Evolutionary conservation across 108 stramenopile genomes (phyloP).

Genomic region (Fragilaria crotonensis): DNA sequence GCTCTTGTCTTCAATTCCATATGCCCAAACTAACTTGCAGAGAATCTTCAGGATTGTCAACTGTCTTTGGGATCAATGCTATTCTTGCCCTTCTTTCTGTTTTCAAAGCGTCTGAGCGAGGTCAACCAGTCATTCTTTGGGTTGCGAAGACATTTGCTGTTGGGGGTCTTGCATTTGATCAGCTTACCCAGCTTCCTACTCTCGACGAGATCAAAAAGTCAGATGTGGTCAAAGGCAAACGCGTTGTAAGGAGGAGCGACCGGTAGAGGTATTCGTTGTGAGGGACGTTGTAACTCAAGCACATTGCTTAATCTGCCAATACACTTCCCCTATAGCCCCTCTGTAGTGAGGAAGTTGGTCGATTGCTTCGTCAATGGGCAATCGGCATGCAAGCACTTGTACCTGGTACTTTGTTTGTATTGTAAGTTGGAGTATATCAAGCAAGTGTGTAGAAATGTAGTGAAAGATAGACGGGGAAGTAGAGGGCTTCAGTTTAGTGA

Average conservation of each 20-base stretch:
- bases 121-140: conserved; percentile 61
- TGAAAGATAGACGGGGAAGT: no score
- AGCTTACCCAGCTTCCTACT: conserved; percentile 76
- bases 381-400: no score
- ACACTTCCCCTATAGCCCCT: no score
- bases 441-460: no score
- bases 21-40: not conserved
- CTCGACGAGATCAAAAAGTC: conserved; percentile 39
- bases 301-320: no score
- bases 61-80: conserved; percentile 63
- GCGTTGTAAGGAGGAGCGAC: conserved; percentile 46
- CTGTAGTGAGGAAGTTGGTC: no score
- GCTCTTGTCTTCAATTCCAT: conserved; percentile 2
- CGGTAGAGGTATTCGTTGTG: conserved; percentile 15
- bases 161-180: conserved; percentile 82
- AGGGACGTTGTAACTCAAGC: no score
- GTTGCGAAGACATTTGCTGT: conserved; percentile 72
- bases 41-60: conserved; percentile 43
- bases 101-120: conserved; percentile 58
- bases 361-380: no score
- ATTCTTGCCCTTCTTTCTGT: conserved; percentile 65
- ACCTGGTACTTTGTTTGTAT: no score
- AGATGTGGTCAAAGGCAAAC: conserved; percentile 24
- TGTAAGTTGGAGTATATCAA: no score
- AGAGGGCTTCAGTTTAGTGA: no score